Evolutionary conservation across 1,139 yeast species (phyloP).

Genomic region (Ogataea hybrid): DNA sequence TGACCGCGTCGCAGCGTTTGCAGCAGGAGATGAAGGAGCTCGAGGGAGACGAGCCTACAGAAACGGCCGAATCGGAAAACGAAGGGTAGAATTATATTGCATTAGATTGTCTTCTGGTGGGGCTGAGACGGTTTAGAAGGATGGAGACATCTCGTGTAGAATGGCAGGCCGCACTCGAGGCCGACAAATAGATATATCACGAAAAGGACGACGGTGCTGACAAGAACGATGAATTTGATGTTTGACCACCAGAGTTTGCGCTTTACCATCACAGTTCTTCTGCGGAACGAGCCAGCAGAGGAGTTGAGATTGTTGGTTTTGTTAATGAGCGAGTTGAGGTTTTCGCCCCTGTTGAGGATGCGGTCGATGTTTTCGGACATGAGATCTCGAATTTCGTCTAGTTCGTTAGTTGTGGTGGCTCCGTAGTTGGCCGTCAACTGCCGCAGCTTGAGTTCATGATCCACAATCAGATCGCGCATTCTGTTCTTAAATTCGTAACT

Average conservation of each 20-base stretch:
- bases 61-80: constrained; percentile 12
- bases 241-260: constrained; percentile 68
- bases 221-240: constrained; percentile 41
- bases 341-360: constrained; percentile 77
- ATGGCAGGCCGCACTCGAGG: constrained; percentile 52
- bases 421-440: constrained; percentile 36
- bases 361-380: constrained; percentile 72
- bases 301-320: constrained; percentile 76
- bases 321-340: constrained; percentile 69
- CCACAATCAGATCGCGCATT: constrained; percentile 51
- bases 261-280: constrained; percentile 63
- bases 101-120: background rate
- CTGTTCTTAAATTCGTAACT: constrained; percentile 45
- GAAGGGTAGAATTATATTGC: constrained; percentile 3
- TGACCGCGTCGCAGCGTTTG: constrained; percentile 13
- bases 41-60: constrained; percentile 24
- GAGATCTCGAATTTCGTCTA: constrained; percentile 52
- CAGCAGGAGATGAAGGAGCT: constrained; percentile 22
- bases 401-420: constrained; percentile 47
- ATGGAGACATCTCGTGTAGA: constrained; percentile 30
- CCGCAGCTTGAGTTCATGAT: constrained; percentile 44
- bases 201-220: constrained; percentile 30
- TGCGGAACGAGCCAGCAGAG: constrained; percentile 69
- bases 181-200: constrained; percentile 45
- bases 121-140: constrained; percentile 29